phyloP scores from a whole-genome alignment of 495 filamentous ascomycete genomes.

The Hypoxylon cercidicola region DNA sequence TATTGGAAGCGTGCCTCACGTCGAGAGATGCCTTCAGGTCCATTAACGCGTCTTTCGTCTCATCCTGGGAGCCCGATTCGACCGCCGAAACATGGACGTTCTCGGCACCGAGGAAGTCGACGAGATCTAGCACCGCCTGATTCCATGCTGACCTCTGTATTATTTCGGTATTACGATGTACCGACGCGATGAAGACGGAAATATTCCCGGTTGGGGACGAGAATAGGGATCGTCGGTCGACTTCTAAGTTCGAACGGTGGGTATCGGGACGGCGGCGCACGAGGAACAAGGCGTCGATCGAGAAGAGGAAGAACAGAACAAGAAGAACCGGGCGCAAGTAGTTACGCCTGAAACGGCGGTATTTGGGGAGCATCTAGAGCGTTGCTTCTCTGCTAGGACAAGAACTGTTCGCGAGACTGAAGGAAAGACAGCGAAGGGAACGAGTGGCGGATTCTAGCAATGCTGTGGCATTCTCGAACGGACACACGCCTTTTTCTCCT shows the following conservation, averaged over 20 bases:
- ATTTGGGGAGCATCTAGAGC: constrained; percentile 47
- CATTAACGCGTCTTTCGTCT: constrained; percentile 68
- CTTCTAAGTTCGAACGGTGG: constrained; percentile 30
- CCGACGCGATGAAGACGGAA: constrained; percentile 70
- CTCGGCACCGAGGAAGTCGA: constrained; percentile 63
- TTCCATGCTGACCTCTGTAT: constrained; percentile 70
- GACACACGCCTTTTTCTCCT: constrained; percentile 15
- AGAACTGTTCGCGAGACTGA: constrained; percentile 6
- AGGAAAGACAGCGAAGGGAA: constrained; percentile 17
- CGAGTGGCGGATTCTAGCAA: constrained; percentile 7
- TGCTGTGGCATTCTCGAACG: constrained; percentile 30
- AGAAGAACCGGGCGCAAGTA: constrained; percentile 44
- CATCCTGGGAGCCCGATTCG: constrained; percentile 75
- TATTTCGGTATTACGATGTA: constrained; percentile 72
- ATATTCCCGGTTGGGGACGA: constrained; percentile 32
- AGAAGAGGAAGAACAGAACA: constrained; percentile 45
- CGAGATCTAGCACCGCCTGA: constrained; percentile 63
- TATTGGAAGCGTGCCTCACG: constrained; percentile 60
- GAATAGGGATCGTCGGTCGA: constrained; percentile 25
- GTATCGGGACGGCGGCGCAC: constrained; percentile 44
- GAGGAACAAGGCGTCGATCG: constrained; percentile 42
- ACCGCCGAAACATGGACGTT: constrained; percentile 75
- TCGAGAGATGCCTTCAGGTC: constrained; percentile 66
- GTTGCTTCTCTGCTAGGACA: not conserved
- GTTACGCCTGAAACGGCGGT: constrained; percentile 47